Conservation (phyloP, 176 grass and related monocot species). For the Musa beccarii region DNA sequence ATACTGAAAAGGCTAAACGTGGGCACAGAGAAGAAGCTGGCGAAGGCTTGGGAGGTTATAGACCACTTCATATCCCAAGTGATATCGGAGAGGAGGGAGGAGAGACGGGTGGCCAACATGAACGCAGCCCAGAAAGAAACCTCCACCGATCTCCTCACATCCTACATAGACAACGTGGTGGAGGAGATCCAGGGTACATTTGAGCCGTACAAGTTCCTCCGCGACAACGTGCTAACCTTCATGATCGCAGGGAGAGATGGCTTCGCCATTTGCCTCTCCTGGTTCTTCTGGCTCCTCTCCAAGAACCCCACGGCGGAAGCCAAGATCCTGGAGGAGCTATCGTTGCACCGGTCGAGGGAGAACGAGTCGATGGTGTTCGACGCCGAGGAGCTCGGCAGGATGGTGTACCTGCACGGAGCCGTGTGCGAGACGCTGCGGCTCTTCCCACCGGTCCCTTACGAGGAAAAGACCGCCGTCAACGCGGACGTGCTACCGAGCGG, state of each 20-base stretch:
- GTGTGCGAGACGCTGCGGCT: slow-evolving; percentile 66
- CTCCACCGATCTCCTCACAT: slow-evolving; percentile 35
- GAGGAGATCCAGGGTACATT: slow-evolving; percentile 14
- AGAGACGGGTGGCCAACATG: not conserved
- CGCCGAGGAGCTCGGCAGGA: slow-evolving; percentile 25
- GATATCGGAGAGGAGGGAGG: slow-evolving; percentile 31
- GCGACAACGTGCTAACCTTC: slow-evolving; percentile 60
- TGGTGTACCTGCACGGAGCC: slow-evolving; percentile 71
- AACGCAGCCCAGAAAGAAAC: not conserved
- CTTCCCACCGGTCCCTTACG: slow-evolving; percentile 64
- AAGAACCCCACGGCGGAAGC: slow-evolving; percentile 43
- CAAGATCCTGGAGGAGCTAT: slow-evolving; percentile 56
- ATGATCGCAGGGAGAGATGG: slow-evolving; percentile 77
- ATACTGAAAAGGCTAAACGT: slow-evolving; percentile 45
- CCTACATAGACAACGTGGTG: slow-evolving; percentile 41
- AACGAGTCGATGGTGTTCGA: slow-evolving; percentile 11
- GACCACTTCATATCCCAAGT: slow-evolving; percentile 32
- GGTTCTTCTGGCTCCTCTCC: slow-evolving; percentile 78
- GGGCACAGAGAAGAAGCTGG: slow-evolving; percentile 47
- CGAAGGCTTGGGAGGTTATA: slow-evolving; percentile 38
- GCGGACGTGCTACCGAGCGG: slow-evolving; percentile 62
- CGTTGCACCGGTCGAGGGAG: slow-evolving; percentile 5
- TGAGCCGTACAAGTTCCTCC: slow-evolving; percentile 34
- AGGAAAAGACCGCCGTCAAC: slow-evolving; percentile 41
- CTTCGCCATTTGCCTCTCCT: slow-evolving; percentile 46